Evolutionary conservation across 2,329 filamentous ascomycete species (phyloP).

Genomic region (Colletotrichum noveboracense): DNA sequence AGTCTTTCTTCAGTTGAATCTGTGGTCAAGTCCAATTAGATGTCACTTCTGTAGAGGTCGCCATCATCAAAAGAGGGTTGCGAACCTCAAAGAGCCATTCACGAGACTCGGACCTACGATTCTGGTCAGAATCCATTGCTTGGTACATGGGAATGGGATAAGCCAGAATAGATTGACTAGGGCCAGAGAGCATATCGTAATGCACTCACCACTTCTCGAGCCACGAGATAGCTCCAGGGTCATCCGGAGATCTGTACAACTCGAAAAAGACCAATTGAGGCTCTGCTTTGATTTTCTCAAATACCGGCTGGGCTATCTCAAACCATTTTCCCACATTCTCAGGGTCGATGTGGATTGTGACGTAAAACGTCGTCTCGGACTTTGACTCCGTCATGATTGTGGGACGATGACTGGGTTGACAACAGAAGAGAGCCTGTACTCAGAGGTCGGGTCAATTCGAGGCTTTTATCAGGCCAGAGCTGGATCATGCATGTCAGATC

Average conservation of each 20-base stretch:
- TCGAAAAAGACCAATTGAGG: constrained; percentile 50
- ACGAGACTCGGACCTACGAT: background rate
- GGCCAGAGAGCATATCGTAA: background rate
- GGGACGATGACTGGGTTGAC: background rate
- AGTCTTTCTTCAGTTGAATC: background rate
- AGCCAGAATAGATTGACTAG: background rate
- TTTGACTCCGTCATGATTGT: background rate
- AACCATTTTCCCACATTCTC: background rate
- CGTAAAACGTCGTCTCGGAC: background rate
- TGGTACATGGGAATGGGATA: background rate
- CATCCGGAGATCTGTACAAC: constrained; percentile 38
- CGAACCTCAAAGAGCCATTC: background rate
- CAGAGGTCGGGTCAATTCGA: background rate
- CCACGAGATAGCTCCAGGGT: constrained; percentile 42
- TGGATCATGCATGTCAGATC: background rate
- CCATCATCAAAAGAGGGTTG: accelerated
- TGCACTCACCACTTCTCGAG: constrained; percentile 43
- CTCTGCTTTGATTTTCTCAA: constrained; percentile 44
- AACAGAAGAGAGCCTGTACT: background rate
- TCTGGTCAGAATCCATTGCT: background rate
- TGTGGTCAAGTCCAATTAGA: background rate
- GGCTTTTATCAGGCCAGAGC: background rate
- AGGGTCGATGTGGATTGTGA: background rate
- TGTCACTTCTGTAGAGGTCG: background rate
- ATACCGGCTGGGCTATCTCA: constrained; percentile 33